Base-by-base conservation (phyloP, 257 asterid species). In the Salvia hispanica region DNA sequence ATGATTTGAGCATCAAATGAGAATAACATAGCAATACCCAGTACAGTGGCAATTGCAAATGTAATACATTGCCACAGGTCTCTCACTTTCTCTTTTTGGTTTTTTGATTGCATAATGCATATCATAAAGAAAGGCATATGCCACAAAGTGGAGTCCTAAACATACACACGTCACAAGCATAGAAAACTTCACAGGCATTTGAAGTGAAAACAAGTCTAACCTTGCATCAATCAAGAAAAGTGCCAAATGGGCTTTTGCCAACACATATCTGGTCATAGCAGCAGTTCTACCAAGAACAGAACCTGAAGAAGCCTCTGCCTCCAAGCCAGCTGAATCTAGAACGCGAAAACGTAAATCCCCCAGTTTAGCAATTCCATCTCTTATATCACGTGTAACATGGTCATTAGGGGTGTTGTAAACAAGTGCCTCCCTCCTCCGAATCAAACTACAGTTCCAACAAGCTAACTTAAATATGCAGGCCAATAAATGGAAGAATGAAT, bases 251-350 rank as follows among this genome's bases (percentile, higher is more conserved):
- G 96, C 80, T 76, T 75, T 84, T 69, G 75, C 80, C 70, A 93
- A 83, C 75, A 90, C 95, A 67, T 82, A 87, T 72, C 76, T 84
- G 9, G 97, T 94, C 99, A 91, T 94, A 67, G 82, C 84, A 42
- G 99, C 94, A 46, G 97, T 94, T 84, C 97, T 85, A 47, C 89
- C 81, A 62, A 88, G 96, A 74, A 94, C 95, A 79, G 97, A 88
- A 81, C 99, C 96, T 8, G 95, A 88, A 60, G 99, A 86, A 53
- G 96, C 97, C 84, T 91, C 96, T 28, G 99, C 99, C 83, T 94
- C 97, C 77, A 94, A 78, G 70, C 99, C 96, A 74, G 99, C 99
- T 46, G 99, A 94, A 84, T 94, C 99, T 77, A 94, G 76, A 71
- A 94, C 88, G 53, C 86, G 85, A 62, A 94, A 94, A 75, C 96